Base-by-base conservation (phyloP, 495 filamentous ascomycete species). In the Hyaloscypha finlandica region DNA sequence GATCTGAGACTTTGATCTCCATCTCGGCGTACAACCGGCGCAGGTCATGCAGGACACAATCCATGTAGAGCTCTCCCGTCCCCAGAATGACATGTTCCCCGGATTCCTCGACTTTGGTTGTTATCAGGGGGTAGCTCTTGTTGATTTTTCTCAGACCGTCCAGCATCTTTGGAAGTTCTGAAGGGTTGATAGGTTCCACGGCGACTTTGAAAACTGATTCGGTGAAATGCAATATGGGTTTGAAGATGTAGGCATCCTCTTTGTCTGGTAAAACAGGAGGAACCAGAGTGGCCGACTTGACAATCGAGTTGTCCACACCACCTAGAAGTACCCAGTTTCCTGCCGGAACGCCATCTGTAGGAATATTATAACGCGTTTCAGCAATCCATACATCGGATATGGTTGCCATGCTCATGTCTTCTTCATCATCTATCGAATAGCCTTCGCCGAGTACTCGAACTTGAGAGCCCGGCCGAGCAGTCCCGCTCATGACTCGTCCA, bases 141-240 rank as follows among this genome's bases (percentile, higher is more conserved):
- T 97, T 97, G 77, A 98, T 91, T 73, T 96, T 97, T 59, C 95
- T 86, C 32, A 99, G 84, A 59, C 95, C 95, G 75, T 99, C 95
- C 55, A 99, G 83, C 95, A 99, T 99, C 79, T 99, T 99, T 0
- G 95, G 95, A n/a, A 99, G 81, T 77, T 99, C 95, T 4, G 94
- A 97, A 6, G 95, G 95, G 74, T 98, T 98, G 77, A 99, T 96
- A 8, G 95, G 96, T 75, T 99, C 95, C 32, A 99, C 93, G 0
- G 95, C 95, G 55, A 99, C 92, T 79, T 99, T 99, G 76, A 98
- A 92, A 12, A 99, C 94, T 3, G 94, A 97, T 76, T 98, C 93
- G 53, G 93, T 98, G 79, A 99, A 94, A 79, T 98, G 95, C 12
- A 90, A 86, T 68, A 99, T 84, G 3, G 95, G 95, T 64, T 88